phyloP scores from a whole-genome alignment of 2,329 filamentous ascomycete genomes.

The Alternaria angustiovoidea region DNA sequence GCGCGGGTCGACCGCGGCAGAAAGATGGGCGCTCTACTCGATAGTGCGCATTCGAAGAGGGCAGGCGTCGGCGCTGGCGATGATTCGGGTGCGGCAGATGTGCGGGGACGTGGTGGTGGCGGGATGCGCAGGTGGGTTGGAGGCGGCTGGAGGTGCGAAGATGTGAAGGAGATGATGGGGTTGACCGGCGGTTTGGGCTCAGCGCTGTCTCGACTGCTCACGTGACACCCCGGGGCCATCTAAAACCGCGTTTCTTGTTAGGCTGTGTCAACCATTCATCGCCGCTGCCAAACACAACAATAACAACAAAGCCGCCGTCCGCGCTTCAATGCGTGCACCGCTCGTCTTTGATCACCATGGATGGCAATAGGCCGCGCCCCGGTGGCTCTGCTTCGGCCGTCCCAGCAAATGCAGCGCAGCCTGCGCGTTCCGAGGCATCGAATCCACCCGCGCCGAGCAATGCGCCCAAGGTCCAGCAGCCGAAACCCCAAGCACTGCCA shows the following conservation, averaged over 20 bases:
- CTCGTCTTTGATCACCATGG: conserved; percentile 38
- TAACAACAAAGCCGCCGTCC: background rate
- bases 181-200: conserved; percentile 23
- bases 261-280: conserved; percentile 13
- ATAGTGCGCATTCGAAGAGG: conserved; percentile 41
- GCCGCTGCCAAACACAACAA: conserved; percentile 1
- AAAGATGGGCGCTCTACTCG: conserved; percentile 35
- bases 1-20: conserved; percentile 44
- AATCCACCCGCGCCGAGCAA: conserved; percentile 23
- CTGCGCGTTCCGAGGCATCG: conserved; percentile 7
- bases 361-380: conserved; percentile 36
- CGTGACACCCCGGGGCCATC: conserved; percentile 15
- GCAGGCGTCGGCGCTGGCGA: conserved; percentile 14
- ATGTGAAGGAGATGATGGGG: conserved; percentile 23
- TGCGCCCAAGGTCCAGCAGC: conserved; percentile 73
- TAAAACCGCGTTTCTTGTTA: conserved; percentile 14
- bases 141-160: conserved; percentile 23
- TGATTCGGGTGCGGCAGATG: conserved; percentile 10
- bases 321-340: conserved; percentile 26
- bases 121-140: conserved; percentile 17
- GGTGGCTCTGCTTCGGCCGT: conserved; percentile 14
- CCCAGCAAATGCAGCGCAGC: conserved; percentile 13
- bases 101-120: conserved; percentile 2
- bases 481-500: conserved; percentile 84
- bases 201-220: conserved; percentile 20